A percentile compares a stretch with the other conserved stretches of the same genome.
phyloP scores from a whole-genome alignment of 805 yeast species.

The Lipomyces spencermartinsiae region DNA sequence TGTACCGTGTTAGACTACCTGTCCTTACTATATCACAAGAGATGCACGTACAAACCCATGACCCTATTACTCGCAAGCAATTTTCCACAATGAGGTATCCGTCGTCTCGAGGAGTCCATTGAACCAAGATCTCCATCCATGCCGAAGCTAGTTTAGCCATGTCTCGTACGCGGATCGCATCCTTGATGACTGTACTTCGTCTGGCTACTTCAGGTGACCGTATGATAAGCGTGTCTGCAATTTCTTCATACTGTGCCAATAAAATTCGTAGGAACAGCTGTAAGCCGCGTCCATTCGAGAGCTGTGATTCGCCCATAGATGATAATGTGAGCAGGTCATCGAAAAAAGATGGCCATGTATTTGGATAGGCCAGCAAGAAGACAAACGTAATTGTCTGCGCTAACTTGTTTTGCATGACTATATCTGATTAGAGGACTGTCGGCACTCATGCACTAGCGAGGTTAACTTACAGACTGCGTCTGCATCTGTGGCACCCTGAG shows the following conservation, averaged over 20 bases:
- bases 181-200: constrained; percentile 77
- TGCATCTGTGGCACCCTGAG: constrained; percentile 19
- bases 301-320: constrained; percentile 41
- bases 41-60: constrained; percentile 60
- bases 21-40: neutral
- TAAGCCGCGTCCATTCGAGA: constrained; percentile 53
- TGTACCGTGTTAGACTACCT: neutral
- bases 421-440: neutral
- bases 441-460: constrained; percentile 29
- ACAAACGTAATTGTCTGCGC: constrained; percentile 61
- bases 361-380: constrained; percentile 57
- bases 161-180: constrained; percentile 77
- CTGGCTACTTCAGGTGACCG: constrained; percentile 65
- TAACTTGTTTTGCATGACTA: constrained; percentile 53
- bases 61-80: constrained; percentile 72
- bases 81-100: constrained; percentile 59
- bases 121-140: constrained; percentile 68
- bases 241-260: constrained; percentile 81
- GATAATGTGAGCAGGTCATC: constrained; percentile 55
- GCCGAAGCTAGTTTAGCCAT: constrained; percentile 66
- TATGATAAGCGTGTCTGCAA: constrained; percentile 87
- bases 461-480: constrained; percentile 31
- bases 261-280: constrained; percentile 81
- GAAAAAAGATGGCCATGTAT: constrained; percentile 59
- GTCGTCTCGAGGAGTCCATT: constrained; percentile 44